Evolutionary conservation across 1,284 basidiomycete species (phyloP), one percentile per base, ranked within the genome.

Genomic region (Cryptococcus hybrid): DNA sequence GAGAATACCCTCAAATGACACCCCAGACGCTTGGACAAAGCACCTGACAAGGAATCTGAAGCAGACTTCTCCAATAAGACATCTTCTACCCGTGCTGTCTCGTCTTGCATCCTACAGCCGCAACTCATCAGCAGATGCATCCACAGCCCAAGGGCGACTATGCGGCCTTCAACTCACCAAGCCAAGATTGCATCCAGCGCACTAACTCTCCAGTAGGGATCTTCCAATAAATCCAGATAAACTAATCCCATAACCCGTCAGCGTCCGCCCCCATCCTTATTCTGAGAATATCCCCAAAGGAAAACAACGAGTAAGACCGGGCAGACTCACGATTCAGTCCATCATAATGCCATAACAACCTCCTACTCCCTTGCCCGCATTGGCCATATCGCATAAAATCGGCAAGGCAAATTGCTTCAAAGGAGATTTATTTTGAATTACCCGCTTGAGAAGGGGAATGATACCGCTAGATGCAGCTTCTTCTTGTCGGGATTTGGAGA

Each of bases 351-450:
- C 92, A 93, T 51, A 96, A 78, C 52, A 93, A 71, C 44, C 86
- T 88, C 38, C 93, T 83, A 68, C 91, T 92, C 53, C 89, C 80
- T 95, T 96, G 52, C 92, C 91, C 1, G 93, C 91, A 73, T 89
- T 90, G 1, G 92, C 90, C 47, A 98, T 84, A 72, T 97, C 95
- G 76, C 95, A 98, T 7, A 99, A 82, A 63, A 98, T 94, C 0
- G 95, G 95, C 50, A 99, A 81, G 0, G 95, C 95, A 69, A 98
- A 98, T 71, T 98, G 94, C 75, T 92, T 94, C 64, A 98, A 82
- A 0, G 92, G 94, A 13, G 92, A 95, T 59, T 85, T 89, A 9
- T 86, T 88, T 68, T 88, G 84, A 58, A 94, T 90, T 49, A 97
- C 88, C 3, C 86, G 85, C 74, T 92, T 89, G 43, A 99, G 83